Evolutionary conservation across 2,329 filamentous ascomycete species (phyloP), one percentile per base, ranked within the genome.

Genomic region (Ophiobolus disseminans): DNA sequence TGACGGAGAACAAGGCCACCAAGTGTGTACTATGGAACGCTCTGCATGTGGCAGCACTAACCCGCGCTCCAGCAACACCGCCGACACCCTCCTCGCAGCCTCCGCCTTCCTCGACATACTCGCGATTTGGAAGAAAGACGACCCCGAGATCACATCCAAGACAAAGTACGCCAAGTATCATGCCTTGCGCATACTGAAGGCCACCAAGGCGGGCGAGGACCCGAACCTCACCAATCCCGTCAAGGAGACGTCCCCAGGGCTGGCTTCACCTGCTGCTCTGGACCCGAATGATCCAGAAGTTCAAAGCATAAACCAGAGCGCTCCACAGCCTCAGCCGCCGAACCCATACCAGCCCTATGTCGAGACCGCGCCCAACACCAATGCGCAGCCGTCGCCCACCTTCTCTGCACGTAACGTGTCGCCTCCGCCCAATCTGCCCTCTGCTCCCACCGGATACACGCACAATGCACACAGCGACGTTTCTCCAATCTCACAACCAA

Each of bases 141-240:
- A 96, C 25, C 75, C 83, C 1, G 91, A 97, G 66, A 85, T 87
- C 16, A 80, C 86, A 30, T 84, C 91, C 45, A 97, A 96, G 79
- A 91, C 93, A 75, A 97, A 95, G 72, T 99, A 90, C 70, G 91
- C 93, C 32, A 99, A 97, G 74, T 99, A 90, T 82, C 95, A 97
- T 72, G 92, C 93, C 2, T 78, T 93, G 26, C 85, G 94, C 48
- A 99, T 99, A 66, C 81, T 89, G 13, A 96, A 90, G 74, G 94
- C 94, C 9, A 83, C 97, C 65, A 94, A 92, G 66, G 89, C 92
- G 31, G 91, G 91, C 44, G 87, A 90, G 58, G 92, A 99, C 67
- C 94, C 94, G 3, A 99, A 99, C 73, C 85, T 88, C 45, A 89
- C 90, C 6, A 97, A 97, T 66, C 93, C 93, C 0, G 84, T 84